Conservation (phyloP, 805 yeast genomes). For the Myxozyma udenii region DNA sequence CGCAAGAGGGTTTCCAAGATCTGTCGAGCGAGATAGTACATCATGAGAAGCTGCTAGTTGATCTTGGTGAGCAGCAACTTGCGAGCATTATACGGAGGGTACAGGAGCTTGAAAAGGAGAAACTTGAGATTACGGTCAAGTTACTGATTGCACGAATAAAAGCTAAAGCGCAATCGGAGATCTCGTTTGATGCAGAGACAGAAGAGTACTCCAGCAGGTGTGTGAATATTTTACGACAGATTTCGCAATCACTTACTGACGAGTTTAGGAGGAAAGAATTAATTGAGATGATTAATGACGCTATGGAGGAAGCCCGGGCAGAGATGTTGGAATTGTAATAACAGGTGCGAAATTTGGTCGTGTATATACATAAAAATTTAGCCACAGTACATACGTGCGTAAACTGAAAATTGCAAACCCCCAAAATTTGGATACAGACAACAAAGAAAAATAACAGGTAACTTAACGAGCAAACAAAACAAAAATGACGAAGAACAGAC, state of each 20-base stretch:
- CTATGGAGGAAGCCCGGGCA: constrained; percentile 26
- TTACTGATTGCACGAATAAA: constrained; percentile 7
- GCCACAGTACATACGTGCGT: not conserved
- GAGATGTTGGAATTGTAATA: constrained; percentile 21
- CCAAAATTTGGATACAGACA: not conserved
- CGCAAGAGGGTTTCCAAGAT: constrained; percentile 30
- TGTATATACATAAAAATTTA: not conserved
- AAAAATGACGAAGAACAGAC: not conserved
- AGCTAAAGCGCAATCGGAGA: constrained; percentile 12
- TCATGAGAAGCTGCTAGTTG: constrained; percentile 13
- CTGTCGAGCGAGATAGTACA: constrained; percentile 21
- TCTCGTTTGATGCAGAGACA: constrained; percentile 19
- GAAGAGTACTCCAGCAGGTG: constrained; percentile 8
- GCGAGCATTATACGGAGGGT: constrained; percentile 17
- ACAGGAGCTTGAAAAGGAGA: constrained; percentile 25
- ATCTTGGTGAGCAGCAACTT: not conserved
- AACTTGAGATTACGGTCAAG: constrained; percentile 14
- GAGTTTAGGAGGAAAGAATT: constrained; percentile 7
- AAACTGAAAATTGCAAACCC: not conserved
- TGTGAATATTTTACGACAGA: not conserved
- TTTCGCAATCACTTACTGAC: not conserved
- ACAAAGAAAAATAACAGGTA: too few relatives aligned
- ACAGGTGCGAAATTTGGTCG: too few relatives aligned
- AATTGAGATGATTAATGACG: constrained; percentile 19
- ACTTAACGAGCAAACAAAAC: too few relatives aligned